Evolutionary conservation across 2,329 filamentous ascomycete genomes (phyloP), one percentile per base, ranked within the genome.

Genomic region (Sclerotinia borealis): DNA sequence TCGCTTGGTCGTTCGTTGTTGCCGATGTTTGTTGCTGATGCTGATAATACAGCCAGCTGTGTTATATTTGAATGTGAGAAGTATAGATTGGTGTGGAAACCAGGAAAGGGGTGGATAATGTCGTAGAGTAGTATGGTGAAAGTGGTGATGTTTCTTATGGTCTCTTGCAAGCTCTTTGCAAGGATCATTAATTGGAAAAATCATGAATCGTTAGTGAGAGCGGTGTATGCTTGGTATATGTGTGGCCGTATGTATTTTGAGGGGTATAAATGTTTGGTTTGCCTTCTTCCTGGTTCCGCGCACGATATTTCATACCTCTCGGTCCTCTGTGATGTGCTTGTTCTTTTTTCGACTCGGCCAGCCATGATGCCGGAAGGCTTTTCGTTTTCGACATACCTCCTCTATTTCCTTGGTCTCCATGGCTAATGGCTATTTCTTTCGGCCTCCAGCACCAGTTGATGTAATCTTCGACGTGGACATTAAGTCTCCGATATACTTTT

Each of bases 401-500:
- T 62, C 59, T 29, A 34, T 31, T 47, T 62, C 59, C 43, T 34
- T 62, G 43, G 49, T 55, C 11, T 62, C 59, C 37, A 56, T 29
- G 50, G 59, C 59, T 62, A 56, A 29, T 62, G 59, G 59, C 60
- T 66, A 70, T 63, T 72, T 73, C 66, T 71, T 72, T 56, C 71
- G 61, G 25, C 69, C 65, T 27, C 67, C 67, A 11, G 69, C 69
- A 29, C 72, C 72, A 9, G 72, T 72, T 22, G 86, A 81, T 1
- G 86, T 89, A 70, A 90, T 89, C 73, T 89, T 89, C 75, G 85
- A 87, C n/a, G 87, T 89, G 70, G 91, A 91, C 85, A 96, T 98
- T 62, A 98, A 82, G 73, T 96, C 93, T 68, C 93, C 93, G 72
- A 98, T 98, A 75, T 98, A 98, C 76, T 96, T 96, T 77, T 98